Evolutionary conservation across 2,329 filamentous ascomycete species (phyloP).

Genomic region (Penicillium sp.): DNA sequence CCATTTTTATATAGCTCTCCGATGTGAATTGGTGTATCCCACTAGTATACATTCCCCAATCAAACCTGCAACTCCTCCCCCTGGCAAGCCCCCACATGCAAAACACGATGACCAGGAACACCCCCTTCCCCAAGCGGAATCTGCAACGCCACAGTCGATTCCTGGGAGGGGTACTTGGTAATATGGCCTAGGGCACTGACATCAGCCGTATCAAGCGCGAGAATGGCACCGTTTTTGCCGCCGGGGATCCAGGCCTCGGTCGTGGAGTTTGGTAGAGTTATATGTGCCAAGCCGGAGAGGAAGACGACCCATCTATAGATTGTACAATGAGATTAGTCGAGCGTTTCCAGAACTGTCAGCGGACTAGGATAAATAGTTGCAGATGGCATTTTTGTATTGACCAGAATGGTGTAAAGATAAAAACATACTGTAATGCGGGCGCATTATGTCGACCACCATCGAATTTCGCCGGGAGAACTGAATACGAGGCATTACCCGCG

Average conservation of each 20-base stretch:
- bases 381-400: too few relatives aligned
- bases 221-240: conserved; percentile 47
- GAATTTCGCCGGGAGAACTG: conserved; percentile 42
- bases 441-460: conserved; percentile 50
- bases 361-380: too few relatives aligned
- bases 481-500: conserved; percentile 39
- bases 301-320: conserved; percentile 41
- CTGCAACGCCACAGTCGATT: conserved; percentile 42
- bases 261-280: conserved; percentile 47
- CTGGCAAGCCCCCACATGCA: conserved; percentile 47
- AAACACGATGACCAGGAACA: conserved; percentile 44
- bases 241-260: conserved; percentile 44
- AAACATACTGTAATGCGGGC: conserved; percentile 47
- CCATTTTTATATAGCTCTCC: too few relatives aligned
- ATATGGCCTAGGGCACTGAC: conserved; percentile 47
- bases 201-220: conserved; percentile 49
- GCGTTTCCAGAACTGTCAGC: too few relatives aligned
- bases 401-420: too few relatives aligned
- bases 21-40: too few relatives aligned
- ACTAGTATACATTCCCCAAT: too few relatives aligned
- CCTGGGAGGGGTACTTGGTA: conserved; percentile 46
- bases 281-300: conserved; percentile 45
- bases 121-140: conserved; percentile 42
- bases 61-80: conserved; percentile 18
- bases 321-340: background rate